Conservation (phyloP, 805 yeast genomes). For the Metschnikowia arizonensis region DNA sequence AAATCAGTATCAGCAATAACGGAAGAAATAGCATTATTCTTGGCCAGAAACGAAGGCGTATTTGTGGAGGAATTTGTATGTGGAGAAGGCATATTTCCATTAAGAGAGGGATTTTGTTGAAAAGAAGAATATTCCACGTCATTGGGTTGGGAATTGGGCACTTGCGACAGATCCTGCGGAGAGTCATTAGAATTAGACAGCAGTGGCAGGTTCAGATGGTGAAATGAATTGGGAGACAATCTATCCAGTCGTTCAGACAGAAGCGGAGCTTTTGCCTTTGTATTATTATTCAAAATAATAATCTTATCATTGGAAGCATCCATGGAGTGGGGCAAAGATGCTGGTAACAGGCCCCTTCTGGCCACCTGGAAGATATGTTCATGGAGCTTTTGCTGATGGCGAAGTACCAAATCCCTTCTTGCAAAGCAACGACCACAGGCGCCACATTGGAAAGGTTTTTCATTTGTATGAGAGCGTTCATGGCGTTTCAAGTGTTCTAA, state of each 20-base stretch:
- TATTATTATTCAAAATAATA: constrained; percentile 49
- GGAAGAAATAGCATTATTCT: constrained; percentile 3
- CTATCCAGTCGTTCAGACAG: constrained; percentile 19
- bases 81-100: constrained; percentile 24
- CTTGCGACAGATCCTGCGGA: constrained; percentile 2
- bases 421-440: constrained; percentile 97
- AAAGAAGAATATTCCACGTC: not conserved
- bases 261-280: constrained; percentile 48
- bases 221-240: constrained; percentile 1
- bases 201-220: constrained; percentile 11
- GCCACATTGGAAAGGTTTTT: constrained; percentile 86
- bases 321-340: constrained; percentile 8
- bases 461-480: constrained; percentile 86
- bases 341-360: constrained; percentile 16
- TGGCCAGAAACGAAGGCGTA: constrained; percentile 21
- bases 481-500: constrained; percentile 92
- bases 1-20: constrained; percentile 10
- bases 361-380: constrained; percentile 16
- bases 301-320: constrained; percentile 40
- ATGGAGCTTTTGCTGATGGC: constrained; percentile 95
- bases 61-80: constrained; percentile 23
- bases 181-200: constrained; percentile 13
- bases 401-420: constrained; percentile 75
- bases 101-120: not conserved
- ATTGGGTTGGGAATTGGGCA: not conserved